Evolutionary conservation across 2,329 filamentous ascomycete genomes (phyloP).

Genomic region (Hymenoscyphus repandus): DNA sequence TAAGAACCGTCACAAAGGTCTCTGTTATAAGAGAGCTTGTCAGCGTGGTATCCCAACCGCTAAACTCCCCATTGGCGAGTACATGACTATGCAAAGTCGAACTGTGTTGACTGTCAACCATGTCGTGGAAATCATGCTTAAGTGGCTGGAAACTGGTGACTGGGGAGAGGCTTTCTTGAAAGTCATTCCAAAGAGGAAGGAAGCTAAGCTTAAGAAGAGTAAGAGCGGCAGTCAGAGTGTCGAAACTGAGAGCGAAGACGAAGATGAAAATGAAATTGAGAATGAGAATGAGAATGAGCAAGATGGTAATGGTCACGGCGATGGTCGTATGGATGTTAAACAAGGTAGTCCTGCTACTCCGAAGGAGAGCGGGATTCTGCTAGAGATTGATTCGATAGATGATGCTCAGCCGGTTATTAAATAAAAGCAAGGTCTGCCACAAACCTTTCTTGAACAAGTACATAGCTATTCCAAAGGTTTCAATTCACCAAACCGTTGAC

Average conservation of each 20-base stretch:
- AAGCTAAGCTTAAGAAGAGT: conserved; percentile 56
- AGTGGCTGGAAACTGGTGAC: conserved; percentile 83
- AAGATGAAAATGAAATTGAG: conserved; percentile 22
- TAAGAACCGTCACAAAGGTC: conserved; percentile 90
- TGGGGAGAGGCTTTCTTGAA: conserved; percentile 87
- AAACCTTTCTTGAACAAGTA: too few species aligned
- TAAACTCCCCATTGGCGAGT: conserved; percentile 90
- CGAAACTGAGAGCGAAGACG: conserved; percentile 11
- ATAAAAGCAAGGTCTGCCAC: too few species aligned
- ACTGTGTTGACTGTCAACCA: conserved; percentile 91
- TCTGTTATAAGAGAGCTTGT: conserved; percentile 80
- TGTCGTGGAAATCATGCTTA: conserved; percentile 92
- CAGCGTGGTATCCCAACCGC: conserved; percentile 78
- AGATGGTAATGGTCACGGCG: conserved; percentile 4
- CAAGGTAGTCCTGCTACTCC: background rate
- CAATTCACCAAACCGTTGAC: too few species aligned
- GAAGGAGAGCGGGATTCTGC: too few species aligned
- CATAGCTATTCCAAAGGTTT: too few species aligned
- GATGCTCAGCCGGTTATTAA: too few species aligned
- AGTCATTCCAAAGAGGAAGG: conserved; percentile 88
- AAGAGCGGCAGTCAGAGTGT: background rate
- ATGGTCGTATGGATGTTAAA: conserved; percentile 1
- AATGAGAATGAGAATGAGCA: conserved; percentile 1
- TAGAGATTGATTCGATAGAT: too few species aligned
- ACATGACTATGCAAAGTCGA: conserved; percentile 82